Conservation (phyloP, 192 early-diverging fungal species). For the Chytriomyces confervae region DNA sequence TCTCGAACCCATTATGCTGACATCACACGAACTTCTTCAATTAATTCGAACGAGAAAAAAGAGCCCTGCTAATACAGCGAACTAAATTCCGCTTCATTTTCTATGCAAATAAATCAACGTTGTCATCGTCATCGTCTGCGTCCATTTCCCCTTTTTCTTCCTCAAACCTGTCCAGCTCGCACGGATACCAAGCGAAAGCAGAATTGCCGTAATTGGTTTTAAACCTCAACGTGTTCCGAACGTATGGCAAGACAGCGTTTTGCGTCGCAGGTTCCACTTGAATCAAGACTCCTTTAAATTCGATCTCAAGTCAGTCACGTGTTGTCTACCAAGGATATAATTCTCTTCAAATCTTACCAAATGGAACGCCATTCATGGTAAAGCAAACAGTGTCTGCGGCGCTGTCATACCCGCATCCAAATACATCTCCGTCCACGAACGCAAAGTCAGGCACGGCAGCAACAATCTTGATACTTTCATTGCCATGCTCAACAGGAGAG, state of each 20-base stretch:
- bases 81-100: no score
- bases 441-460: neutral
- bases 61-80: no score
- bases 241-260: slow-evolving; percentile 18
- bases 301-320: no score
- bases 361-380: slow-evolving; percentile 32
- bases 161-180: no score
- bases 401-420: slow-evolving; percentile 36
- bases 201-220: slow-evolving; percentile 20
- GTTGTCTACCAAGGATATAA: neutral
- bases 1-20: slow-evolving; percentile 61
- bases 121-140: no score
- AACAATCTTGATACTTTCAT: slow-evolving; percentile 12
- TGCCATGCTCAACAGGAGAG: slow-evolving; percentile 11
- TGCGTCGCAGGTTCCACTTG: slow-evolving; percentile 38
- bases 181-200: neutral
- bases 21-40: neutral
- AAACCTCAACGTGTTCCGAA: slow-evolving; percentile 2
- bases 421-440: slow-evolving; percentile 40
- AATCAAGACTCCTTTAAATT: neutral
- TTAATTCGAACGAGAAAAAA: no score
- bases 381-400: slow-evolving; percentile 16
- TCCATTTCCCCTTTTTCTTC: no score
- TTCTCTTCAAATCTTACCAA: slow-evolving; percentile 14
- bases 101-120: no score